Conservation (phyloP, 2,329 filamentous ascomycete species). For the Scolecobasidium constrictum region DNA sequence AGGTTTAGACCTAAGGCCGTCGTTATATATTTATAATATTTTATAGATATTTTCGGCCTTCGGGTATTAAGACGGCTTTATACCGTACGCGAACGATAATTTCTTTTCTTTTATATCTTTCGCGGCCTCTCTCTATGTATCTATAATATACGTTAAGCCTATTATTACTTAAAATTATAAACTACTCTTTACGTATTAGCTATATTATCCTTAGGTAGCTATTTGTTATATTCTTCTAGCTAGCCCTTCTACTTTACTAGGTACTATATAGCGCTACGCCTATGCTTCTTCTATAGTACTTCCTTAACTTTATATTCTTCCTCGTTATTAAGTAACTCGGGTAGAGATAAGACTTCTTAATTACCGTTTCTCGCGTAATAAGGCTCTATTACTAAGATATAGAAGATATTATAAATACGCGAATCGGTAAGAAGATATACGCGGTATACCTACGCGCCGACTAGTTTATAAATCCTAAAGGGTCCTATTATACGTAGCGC, state of each 20-base stretch:
- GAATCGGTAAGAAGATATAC: background rate
- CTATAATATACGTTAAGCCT: too few species aligned
- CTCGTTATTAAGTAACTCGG: background rate
- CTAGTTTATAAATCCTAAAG: background rate
- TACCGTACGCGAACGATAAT: too few species aligned
- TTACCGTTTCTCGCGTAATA: background rate
- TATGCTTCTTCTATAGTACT: background rate
- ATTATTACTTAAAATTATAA: background rate
- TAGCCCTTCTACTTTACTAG: background rate
- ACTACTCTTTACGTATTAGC: background rate
- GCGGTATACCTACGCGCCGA: background rate
- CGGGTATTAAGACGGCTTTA: too few species aligned
- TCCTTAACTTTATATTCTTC: background rate
- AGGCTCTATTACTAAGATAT: background rate
- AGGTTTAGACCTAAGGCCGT: too few species aligned
- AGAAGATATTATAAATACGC: background rate
- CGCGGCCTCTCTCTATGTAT: too few species aligned
- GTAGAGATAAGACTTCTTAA: background rate
- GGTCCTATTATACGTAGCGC: background rate
- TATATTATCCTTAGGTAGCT: background rate
- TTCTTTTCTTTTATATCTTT: too few species aligned
- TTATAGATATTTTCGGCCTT: too few species aligned
- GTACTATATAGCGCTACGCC: background rate
- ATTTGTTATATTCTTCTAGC: background rate
- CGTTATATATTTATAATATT: too few species aligned